phyloP scores from a whole-genome alignment of 768 basidiomycete species.

The Dacryopinax primogenitus region DNA sequence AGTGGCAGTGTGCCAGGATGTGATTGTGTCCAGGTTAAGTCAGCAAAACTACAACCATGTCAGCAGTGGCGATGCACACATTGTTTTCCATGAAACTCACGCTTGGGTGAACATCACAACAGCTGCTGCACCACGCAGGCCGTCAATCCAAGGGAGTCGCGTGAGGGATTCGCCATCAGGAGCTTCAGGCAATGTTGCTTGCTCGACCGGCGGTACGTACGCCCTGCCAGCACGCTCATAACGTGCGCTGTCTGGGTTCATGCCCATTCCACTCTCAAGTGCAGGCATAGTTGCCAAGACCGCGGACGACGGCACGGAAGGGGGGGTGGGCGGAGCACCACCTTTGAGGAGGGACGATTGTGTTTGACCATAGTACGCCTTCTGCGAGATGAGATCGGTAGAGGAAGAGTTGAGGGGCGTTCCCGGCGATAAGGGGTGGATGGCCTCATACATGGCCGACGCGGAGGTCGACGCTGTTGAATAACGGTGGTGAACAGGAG shows the following conservation, averaged over 20 bases:
- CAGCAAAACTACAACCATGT: slow-evolving; percentile 18
- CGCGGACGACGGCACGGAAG: neutral
- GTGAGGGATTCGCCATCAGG: slow-evolving; percentile 14
- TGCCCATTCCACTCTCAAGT: neutral
- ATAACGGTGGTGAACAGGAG: neutral
- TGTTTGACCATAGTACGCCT: slow-evolving; percentile 4
- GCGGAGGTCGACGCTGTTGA: neutral
- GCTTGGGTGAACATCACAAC: slow-evolving; percentile 25
- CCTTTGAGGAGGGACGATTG: neutral
- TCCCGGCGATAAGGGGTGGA: neutral
- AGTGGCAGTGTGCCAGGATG: slow-evolving; percentile 20
- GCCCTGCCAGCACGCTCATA: slow-evolving; percentile 5
- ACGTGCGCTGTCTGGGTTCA: neutral
- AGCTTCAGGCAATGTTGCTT: neutral
- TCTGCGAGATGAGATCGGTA: slow-evolving; percentile 8
- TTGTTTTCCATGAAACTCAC: neutral
- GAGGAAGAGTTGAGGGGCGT: slow-evolving; percentile 8
- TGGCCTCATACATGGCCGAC: neutral
- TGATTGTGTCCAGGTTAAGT: slow-evolving; percentile 21
- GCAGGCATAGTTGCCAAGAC: neutral
- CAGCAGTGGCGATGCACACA: neutral
- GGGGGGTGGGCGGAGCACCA: neutral
- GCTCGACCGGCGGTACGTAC: neutral
- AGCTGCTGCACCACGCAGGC: slow-evolving; percentile 23
- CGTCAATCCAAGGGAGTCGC: slow-evolving; percentile 25